Evolutionary conservation across 257 asterid genomes (phyloP).

Genomic region (Coffea eugenioides): DNA sequence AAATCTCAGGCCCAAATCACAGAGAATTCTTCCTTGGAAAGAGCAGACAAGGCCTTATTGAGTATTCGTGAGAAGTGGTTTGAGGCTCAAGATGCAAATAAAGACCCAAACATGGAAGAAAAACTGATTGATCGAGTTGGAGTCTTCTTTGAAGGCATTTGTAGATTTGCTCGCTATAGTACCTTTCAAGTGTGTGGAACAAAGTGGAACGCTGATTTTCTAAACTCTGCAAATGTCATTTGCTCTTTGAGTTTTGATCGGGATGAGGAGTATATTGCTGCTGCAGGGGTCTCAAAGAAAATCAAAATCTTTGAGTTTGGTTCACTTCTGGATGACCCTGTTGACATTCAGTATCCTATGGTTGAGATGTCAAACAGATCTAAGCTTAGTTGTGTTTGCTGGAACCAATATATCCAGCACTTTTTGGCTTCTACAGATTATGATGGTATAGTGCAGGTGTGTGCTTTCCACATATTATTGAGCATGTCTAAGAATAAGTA

Average conservation of each 20-base stretch:
- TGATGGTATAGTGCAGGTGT: constrained; percentile 64
- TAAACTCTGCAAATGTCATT: constrained; percentile 61
- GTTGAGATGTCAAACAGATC: constrained; percentile 78
- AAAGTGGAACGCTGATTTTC: constrained; percentile 63
- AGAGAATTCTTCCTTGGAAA: constrained; percentile 29
- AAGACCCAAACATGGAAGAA: constrained; percentile 27
- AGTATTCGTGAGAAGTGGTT: constrained; percentile 41
- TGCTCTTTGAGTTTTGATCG: constrained; percentile 89
- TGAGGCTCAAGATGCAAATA: not conserved
- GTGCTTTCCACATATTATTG: constrained; percentile 1
- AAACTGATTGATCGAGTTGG: constrained; percentile 51
- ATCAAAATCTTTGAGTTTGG: constrained; percentile 69
- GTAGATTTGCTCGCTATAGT: constrained; percentile 75
- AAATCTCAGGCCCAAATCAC: constrained; percentile 49
- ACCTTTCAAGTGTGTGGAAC: constrained; percentile 63
- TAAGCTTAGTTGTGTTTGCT: constrained; percentile 74
- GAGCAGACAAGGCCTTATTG: constrained; percentile 51
- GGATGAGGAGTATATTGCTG: constrained; percentile 82
- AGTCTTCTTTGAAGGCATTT: constrained; percentile 69
- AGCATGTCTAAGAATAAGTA: not conserved
- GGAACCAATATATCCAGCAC: constrained; percentile 83
- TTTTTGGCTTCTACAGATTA: constrained; percentile 86
- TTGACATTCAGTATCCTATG: constrained; percentile 69
- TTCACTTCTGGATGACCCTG: constrained; percentile 66
- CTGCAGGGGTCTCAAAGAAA: constrained; percentile 85